phyloP scores from a whole-genome alignment of 352 stramenopile genomes.

The Thalassiosira exigua region DNA sequence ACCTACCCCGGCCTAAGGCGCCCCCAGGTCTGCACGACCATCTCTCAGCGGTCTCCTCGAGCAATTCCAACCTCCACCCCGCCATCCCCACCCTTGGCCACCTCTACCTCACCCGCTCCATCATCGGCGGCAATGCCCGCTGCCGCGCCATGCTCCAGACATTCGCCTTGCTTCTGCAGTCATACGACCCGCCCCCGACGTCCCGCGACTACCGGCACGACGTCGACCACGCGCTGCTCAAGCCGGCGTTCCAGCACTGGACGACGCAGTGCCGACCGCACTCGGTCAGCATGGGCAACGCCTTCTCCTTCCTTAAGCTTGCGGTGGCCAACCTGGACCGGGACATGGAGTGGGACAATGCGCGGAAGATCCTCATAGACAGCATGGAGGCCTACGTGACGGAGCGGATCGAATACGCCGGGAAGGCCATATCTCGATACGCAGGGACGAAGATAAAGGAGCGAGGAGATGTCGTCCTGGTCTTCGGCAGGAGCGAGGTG shows the following conservation, averaged over 20 bases:
- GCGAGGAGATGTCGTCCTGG: slow-evolving; percentile 92
- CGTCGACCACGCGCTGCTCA: slow-evolving; percentile 84
- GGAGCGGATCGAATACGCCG: slow-evolving; percentile 92
- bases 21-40: slow-evolving; percentile 29
- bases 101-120: slow-evolving; percentile 90
- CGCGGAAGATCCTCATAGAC: slow-evolving; percentile 88
- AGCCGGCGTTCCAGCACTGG: slow-evolving; percentile 93
- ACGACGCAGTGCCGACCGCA: slow-evolving; percentile 92
- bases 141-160: slow-evolving; percentile 93
- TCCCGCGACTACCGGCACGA: slow-evolving; percentile 69
- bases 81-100: slow-evolving; percentile 90
- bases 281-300: slow-evolving; percentile 95
- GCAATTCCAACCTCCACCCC: slow-evolving; percentile 83
- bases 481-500: slow-evolving; percentile 92
- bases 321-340: slow-evolving; percentile 89
- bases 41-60: slow-evolving; percentile 12
- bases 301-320: slow-evolving; percentile 91
- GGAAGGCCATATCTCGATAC: slow-evolving; percentile 89
- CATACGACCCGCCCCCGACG: slow-evolving; percentile 85
- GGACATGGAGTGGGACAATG: slow-evolving; percentile 88
- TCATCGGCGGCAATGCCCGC: slow-evolving; percentile 90
- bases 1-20: slow-evolving; percentile 67
- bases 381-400: slow-evolving; percentile 93
- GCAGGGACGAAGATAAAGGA: slow-evolving; percentile 89
- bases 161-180: slow-evolving; percentile 87